These are phyloP conservation scores for Coniochaeta ligniaria DNA, from an alignment of 2,329 filamentous ascomycete genomes.

Conservation along the genomic window DNA sequence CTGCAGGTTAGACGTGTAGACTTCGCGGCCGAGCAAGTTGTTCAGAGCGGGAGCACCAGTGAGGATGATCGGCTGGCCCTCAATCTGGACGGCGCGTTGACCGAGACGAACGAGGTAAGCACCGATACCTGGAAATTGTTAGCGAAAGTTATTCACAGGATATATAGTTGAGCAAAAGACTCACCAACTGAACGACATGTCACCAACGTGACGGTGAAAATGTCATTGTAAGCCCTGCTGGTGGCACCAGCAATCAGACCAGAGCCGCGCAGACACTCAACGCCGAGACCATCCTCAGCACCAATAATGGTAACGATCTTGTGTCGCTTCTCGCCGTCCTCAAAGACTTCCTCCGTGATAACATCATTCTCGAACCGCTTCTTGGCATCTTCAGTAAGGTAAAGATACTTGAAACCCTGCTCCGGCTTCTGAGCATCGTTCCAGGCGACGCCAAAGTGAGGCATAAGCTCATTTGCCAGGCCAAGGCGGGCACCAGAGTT, in stretches of 20 bases:
- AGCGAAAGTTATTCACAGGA: background rate
- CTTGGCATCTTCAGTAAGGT: slow-evolving; percentile 81
- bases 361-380: slow-evolving; percentile 80
- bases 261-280: slow-evolving; percentile 93
- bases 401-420: slow-evolving; percentile 93
- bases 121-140: slow-evolving; percentile 62
- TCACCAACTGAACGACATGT: slow-evolving; percentile 94
- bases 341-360: slow-evolving; percentile 79
- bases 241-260: slow-evolving; percentile 98
- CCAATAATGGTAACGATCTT: slow-evolving; percentile 93
- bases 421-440: slow-evolving; percentile 77
- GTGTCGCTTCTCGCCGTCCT: slow-evolving; percentile 83
- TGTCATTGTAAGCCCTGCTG: slow-evolving; percentile 94
- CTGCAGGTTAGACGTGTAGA: slow-evolving; percentile 98
- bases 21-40: slow-evolving; percentile 94
- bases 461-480: slow-evolving; percentile 93
- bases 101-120: slow-evolving; percentile 97
- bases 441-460: slow-evolving; percentile 96
- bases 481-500: slow-evolving; percentile 98
- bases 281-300: slow-evolving; percentile 90
- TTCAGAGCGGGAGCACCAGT: slow-evolving; percentile 96
- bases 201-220: slow-evolving; percentile 96
- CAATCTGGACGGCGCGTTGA: slow-evolving; percentile 96
- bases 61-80: slow-evolving; percentile 97
- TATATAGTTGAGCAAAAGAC: slow-evolving; percentile 14